phyloP scores from a whole-genome alignment of 108 stramenopile genomes.

The Parietichytrium sp. region DNA sequence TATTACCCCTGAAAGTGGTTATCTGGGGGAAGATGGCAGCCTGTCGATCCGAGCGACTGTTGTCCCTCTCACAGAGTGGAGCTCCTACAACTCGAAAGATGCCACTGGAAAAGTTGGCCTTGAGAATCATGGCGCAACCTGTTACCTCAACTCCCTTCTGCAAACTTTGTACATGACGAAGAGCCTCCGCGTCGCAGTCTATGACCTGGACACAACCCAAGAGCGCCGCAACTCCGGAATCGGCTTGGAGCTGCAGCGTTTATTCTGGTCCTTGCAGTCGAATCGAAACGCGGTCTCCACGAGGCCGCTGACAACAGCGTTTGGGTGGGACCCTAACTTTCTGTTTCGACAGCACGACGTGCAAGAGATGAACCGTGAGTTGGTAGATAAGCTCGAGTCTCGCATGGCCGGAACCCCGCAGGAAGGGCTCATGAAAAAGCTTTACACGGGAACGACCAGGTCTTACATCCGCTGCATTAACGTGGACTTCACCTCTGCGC shows the following conservation, averaged over 20 bases:
- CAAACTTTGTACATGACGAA: constrained; percentile 63
- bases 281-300: constrained; percentile 47
- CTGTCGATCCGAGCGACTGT: not conserved
- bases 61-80: not conserved
- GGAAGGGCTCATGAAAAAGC: constrained; percentile 54
- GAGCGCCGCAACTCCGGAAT: constrained; percentile 53
- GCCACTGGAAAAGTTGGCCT: constrained; percentile 40
- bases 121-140: constrained; percentile 61
- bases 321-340: constrained; percentile 51
- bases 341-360: constrained; percentile 53
- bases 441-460: constrained; percentile 55
- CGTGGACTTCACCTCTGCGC: not conserved
- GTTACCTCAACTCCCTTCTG: constrained; percentile 64
- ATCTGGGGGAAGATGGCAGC: not conserved
- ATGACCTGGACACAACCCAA: constrained; percentile 37
- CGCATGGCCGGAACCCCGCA: constrained; percentile 45
- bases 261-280: constrained; percentile 56
- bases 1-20: not conserved
- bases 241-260: constrained; percentile 57
- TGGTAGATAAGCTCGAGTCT: constrained; percentile 60
- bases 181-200: not conserved
- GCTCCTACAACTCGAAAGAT: not conserved
- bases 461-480: constrained; percentile 51
- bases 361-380: constrained; percentile 62
- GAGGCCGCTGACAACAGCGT: constrained; percentile 53